Base-by-base conservation (phyloP, 129 eudicot genomes). In the Flaveria trinervia region DNA sequence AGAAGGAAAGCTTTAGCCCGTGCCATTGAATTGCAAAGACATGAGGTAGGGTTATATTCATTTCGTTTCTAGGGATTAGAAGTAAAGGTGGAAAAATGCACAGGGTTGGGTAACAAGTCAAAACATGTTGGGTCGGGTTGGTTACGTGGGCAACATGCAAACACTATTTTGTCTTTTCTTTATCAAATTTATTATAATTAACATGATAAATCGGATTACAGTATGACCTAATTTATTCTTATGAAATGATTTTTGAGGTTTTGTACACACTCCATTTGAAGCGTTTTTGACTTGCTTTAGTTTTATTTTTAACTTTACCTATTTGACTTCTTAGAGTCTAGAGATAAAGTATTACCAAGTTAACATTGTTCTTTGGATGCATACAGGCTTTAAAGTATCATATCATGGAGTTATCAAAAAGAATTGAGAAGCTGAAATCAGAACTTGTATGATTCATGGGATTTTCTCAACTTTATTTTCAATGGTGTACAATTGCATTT, bases 1-100 rank as follows among this genome's bases (percentile, higher is more conserved):
- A 87, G 80, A 75, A 86, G 97, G 84, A 91, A 95, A 87, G 99
- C 99, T 57, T 89, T 95, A 77, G 97, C 97, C 14, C 94, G 97
- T 59, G 88, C 99, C 20, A 89, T 95, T 68, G 97, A 95, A 81
- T 84, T 95, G 66, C 99, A 95, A 83, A 70, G 97, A 68, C 92
- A 92, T 7, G 96, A 92, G 96, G 99, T 95, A 80, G 75, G 76
- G 18, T 43, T 36, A 7, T 59, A 43, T 68, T 4, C 55, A 7
- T 66, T 5, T 11, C 30, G 48, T 30, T 52, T 71, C 65, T 28
- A 16, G 22, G 9, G 59, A 25, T 60, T 25, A 22, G 39, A 10
- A 23, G 16, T 60, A 23, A 25, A 25, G 13, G 36, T 4, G n/a
- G 64, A 28, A 57, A 60, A 25, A 60, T 25, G 39, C 9, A 25